Evolutionary conservation across 129 eudicot species (phyloP).

Genomic region (Mikania micrantha): DNA sequence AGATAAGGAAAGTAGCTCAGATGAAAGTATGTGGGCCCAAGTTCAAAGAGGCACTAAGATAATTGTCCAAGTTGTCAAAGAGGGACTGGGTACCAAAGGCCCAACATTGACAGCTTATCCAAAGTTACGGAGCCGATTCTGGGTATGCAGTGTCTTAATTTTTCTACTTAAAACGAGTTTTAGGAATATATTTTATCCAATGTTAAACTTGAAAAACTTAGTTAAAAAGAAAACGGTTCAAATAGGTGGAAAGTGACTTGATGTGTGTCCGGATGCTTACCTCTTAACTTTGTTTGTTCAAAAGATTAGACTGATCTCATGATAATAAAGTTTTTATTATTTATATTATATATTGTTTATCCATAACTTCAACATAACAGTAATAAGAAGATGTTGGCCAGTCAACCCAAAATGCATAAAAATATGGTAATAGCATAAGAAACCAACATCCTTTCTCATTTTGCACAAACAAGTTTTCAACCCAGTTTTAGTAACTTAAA

Average conservation of each 20-base stretch:
- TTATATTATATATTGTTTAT: not conserved
- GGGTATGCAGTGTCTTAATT: no score
- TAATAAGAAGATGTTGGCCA: not conserved
- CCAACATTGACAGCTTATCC: conserved; percentile 89
- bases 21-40: conserved; percentile 58
- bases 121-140: conserved; percentile 83
- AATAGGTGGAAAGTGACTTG: not conserved
- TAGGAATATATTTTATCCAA: not conserved
- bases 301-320: not conserved
- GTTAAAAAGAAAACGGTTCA: not conserved
- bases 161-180: not conserved
- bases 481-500: not conserved
- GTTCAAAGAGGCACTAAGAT: conserved; percentile 83
- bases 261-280: not conserved
- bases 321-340: not conserved
- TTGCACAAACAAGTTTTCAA: not conserved
- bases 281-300: not conserved
- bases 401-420: not conserved
- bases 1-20: conserved; percentile 18
- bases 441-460: not conserved
- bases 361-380: not conserved
- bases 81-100: conserved; percentile 90
- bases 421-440: not conserved
- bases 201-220: not conserved
- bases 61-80: conserved; percentile 89